Evolutionary conservation across 176 grass and related monocot species (phyloP).

Genomic region (Hyparrhenia diplandra): DNA sequence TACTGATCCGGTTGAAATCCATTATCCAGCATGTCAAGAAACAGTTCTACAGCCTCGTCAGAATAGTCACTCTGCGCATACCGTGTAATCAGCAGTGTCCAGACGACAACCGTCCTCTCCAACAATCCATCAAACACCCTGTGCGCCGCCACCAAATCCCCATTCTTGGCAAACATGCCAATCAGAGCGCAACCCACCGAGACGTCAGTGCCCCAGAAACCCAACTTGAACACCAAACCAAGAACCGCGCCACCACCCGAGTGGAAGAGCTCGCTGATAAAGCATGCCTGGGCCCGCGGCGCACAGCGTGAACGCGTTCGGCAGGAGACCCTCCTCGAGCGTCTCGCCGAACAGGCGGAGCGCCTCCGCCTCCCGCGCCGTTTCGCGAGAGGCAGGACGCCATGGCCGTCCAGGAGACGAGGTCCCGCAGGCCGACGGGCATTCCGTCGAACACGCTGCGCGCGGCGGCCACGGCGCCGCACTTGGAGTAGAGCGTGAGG

Average conservation of each 20-base stretch:
- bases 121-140: constrained; percentile 47
- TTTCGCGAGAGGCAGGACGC: constrained; percentile 42
- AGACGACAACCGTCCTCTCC: constrained; percentile 55
- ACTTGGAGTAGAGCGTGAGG: constrained; percentile 61
- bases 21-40: constrained; percentile 56
- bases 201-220: constrained; percentile 43
- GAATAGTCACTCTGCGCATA: constrained; percentile 34
- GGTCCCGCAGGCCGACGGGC: constrained; percentile 36
- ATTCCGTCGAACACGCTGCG: constrained; percentile 59
- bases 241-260: constrained; percentile 15
- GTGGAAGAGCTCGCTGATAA: not conserved
- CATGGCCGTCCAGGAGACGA: constrained; percentile 72
- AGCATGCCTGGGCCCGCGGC: constrained; percentile 35
- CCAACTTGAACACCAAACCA: constrained; percentile 33
- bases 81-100: constrained; percentile 76
- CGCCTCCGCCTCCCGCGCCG: constrained; percentile 23
- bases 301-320: constrained; percentile 53
- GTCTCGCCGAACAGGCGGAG: constrained; percentile 32
- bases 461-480: constrained; percentile 40
- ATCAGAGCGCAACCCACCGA: constrained; percentile 67
- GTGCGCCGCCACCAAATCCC: constrained; percentile 41
- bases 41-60: constrained; percentile 48
- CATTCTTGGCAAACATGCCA: constrained; percentile 63
- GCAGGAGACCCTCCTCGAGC: constrained; percentile 33
- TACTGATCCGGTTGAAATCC: constrained; percentile 57